Evolutionary conservation across 2,329 filamentous ascomycete species (phyloP), one percentile per base, ranked within the genome.

Genomic region (Coleophoma crateriformis): DNA sequence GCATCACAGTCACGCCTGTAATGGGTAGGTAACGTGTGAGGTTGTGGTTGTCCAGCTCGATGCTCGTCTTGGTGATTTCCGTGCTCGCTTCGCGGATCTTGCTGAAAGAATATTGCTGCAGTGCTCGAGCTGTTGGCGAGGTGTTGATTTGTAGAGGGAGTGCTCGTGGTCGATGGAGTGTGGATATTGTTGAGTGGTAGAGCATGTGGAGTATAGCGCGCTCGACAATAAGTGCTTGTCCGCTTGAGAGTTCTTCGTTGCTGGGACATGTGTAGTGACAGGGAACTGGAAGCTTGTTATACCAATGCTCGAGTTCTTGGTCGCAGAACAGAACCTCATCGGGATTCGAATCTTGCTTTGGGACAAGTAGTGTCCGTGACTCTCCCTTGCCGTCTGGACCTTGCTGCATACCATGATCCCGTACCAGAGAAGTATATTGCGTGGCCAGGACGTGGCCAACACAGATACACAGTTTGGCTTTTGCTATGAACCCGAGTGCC

Each of bases 351-450:
- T 88, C 78, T 67, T 90, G 92, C 67, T 92, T 94, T 7, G 90
- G 89, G 34, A 92, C 83, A 40, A 96, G 73, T 85, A 92, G 91
- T 13, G 82, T 84, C 2, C 81, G 84, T 51, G 72, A 61, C 27
- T 27, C 27, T 7, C 27, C 27, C 6, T 27, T 27, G 27, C 27
- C 27, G 7, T 81, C 85, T 67, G 77, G 85, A 59, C 79, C 33
- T 47, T 20, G 4, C 13, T 41, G 37, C 17, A 43, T 47, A 17
- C 49, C 49, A n/a, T 48, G 49, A 32, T 44, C 45, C 58, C 89
- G 85, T 62, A 90, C 89, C 44, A 95, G 73, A 7, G 95, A 88
- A 33, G 89, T 94, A 66, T 96, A 95, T 64, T 95, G 90, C 33
- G 89, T 85, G 41, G 87, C 87, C 40, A 96, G 78, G 67, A 96